Conservation (phyloP, 495 filamentous ascomycete genomes). For the Lasiosphaeria miniovina region DNA sequence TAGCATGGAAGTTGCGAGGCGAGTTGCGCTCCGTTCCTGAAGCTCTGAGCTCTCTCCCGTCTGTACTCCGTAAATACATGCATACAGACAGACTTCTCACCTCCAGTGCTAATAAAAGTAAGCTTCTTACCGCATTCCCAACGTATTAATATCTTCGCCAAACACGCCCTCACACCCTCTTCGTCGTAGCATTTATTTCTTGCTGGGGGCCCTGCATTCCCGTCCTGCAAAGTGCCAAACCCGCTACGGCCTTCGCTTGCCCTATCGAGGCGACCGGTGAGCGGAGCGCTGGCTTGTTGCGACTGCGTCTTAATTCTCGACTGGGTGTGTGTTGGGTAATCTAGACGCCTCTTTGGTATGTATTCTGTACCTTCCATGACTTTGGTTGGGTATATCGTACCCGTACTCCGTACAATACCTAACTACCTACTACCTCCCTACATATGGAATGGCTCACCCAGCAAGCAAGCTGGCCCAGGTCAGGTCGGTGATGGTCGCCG, state of each 20-base stretch:
- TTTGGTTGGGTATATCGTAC: too few relatives aligned
- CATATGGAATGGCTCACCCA: too few relatives aligned
- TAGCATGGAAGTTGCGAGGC: not conserved
- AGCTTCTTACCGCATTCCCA: conserved; percentile 8
- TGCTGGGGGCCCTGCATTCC: conserved; percentile 2
- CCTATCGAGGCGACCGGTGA: conserved; percentile 2
- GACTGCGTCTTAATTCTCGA: too few relatives aligned
- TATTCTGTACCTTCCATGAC: too few relatives aligned
- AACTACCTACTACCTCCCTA: too few relatives aligned
- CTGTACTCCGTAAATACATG: too few relatives aligned
- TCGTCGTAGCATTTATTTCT: not conserved
- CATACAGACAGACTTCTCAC: too few relatives aligned
- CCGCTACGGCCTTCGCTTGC: not conserved
- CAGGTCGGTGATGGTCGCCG: not conserved
- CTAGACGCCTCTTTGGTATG: too few relatives aligned
- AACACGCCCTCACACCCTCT: not conserved
- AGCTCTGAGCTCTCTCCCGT: not conserved
- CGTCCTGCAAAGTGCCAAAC: not conserved
- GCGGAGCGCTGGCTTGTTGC: not conserved
- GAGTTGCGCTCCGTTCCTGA: not conserved
- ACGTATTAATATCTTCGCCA: conserved; percentile 4
- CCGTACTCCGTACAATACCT: too few relatives aligned
- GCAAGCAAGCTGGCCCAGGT: too few relatives aligned
- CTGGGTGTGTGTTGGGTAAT: too few relatives aligned
- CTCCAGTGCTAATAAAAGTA: not conserved